A percentile compares a stretch with the other conserved stretches of the same genome.
Evolutionary conservation across 2,329 filamentous ascomycete genomes (phyloP).

Genomic region (Ambrosiella xylebori): DNA sequence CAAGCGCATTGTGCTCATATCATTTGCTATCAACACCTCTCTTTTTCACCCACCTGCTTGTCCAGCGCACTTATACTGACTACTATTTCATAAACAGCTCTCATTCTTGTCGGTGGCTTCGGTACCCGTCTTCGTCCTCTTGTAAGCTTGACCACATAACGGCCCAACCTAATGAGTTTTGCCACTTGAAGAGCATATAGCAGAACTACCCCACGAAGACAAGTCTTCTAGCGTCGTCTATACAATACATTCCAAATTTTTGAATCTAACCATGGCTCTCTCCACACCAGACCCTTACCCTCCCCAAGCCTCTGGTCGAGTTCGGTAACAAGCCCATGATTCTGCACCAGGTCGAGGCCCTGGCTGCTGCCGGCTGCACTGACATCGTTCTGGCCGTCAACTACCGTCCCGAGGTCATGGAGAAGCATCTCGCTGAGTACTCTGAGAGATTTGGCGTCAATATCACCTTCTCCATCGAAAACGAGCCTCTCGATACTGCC

Average conservation of each 20-base stretch:
- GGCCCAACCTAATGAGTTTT: neutral
- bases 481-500: conserved; percentile 85
- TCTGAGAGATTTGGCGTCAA: conserved; percentile 83
- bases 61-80: neutral
- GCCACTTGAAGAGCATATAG: neutral
- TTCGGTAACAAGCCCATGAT: conserved; percentile 99
- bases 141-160: conserved; percentile 35
- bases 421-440: conserved; percentile 84
- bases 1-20: too few relatives aligned
- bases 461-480: conserved; percentile 94
- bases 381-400: conserved; percentile 98
- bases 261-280: conserved; percentile 3
- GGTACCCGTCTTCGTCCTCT: conserved; percentile 93
- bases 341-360: conserved; percentile 87
- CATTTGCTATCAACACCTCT: too few relatives aligned
- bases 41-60: neutral
- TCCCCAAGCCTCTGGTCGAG: conserved; percentile 89
- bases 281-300: conserved; percentile 62
- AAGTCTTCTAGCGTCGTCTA: neutral
- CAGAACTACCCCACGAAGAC: neutral
- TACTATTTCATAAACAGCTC: conserved; percentile 37
- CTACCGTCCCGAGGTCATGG: conserved; percentile 97
- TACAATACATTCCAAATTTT: neutral
- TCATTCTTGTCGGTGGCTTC: conserved; percentile 98
- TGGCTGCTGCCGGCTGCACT: conserved; percentile 84